Conservation (phyloP, 495 filamentous ascomycete genomes). For the Tuber aestivum region DNA sequence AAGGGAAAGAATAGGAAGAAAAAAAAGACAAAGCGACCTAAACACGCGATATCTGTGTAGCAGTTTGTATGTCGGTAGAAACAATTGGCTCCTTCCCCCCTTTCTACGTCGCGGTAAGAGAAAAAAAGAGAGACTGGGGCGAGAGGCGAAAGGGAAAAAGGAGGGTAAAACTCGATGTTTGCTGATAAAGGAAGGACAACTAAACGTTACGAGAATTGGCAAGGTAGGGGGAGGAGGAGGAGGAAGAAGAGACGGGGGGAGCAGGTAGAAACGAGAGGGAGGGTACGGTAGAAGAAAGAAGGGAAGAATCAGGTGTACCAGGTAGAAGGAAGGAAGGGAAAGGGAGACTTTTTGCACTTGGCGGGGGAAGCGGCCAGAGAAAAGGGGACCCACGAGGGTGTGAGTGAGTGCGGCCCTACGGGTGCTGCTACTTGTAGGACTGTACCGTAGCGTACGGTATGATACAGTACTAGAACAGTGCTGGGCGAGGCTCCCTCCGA, state of each 20-base stretch:
- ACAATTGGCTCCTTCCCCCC: not conserved
- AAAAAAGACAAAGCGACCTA: not conserved
- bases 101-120: not conserved
- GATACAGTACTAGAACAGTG: not conserved
- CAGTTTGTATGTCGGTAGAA: not conserved
- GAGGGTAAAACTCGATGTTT: conserved; percentile 26
- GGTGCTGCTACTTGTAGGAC: too few relatives aligned
- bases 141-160: conserved; percentile 25
- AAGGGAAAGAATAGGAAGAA: not conserved
- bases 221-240: conserved; percentile 11
- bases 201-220: conserved; percentile 29
- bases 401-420: conserved; percentile 17
- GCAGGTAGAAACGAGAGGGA: not conserved
- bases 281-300: conserved; percentile 1
- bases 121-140: conserved; percentile 30
- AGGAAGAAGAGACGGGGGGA: not conserved
- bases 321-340: conserved; percentile 9
- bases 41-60: not conserved
- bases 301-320: too few relatives aligned
- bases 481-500: not conserved
- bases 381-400: conserved; percentile 25
- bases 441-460: too few relatives aligned
- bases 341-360: not conserved
- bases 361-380: conserved; percentile 7
- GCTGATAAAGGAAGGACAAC: conserved; percentile 44